phyloP scores from a whole-genome alignment of 2,329 filamentous ascomycete genomes.

The Ophiostoma tasmaniense region DNA sequence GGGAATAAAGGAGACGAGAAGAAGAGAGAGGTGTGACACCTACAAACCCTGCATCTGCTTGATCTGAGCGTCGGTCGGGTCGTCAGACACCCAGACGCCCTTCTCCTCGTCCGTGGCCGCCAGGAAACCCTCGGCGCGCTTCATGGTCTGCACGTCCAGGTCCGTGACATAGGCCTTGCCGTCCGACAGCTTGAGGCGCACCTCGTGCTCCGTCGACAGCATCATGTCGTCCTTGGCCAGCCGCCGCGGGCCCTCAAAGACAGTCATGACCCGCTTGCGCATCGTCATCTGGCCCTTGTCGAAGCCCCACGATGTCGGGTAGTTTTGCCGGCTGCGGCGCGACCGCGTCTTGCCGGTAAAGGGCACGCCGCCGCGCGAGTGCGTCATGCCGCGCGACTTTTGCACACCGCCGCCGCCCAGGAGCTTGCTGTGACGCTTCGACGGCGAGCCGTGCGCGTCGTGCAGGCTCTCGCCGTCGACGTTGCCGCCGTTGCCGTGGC shows the following conservation, averaged over 20 bases:
- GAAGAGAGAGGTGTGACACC: neutral
- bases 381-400: constrained; percentile 65
- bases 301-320: constrained; percentile 89
- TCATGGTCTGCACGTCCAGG: constrained; percentile 81
- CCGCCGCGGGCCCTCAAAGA: constrained; percentile 80
- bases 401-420: constrained; percentile 50
- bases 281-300: constrained; percentile 91
- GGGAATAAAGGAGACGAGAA: neutral
- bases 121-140: constrained; percentile 77
- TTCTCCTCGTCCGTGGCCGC: constrained; percentile 77
- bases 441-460: constrained; percentile 30
- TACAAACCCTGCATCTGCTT: constrained; percentile 39
- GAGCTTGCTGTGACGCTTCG: constrained; percentile 45
- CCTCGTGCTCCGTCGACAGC: constrained; percentile 90
- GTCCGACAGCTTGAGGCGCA: constrained; percentile 71
- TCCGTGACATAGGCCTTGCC: constrained; percentile 81
- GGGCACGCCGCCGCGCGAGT: constrained; percentile 65
- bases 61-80: constrained; percentile 54
- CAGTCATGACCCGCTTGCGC: constrained; percentile 92
- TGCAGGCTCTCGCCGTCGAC: constrained; percentile 44
- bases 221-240: constrained; percentile 99
- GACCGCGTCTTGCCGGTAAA: constrained; percentile 50
- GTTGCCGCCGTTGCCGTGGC: neutral
- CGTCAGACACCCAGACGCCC: constrained; percentile 71
- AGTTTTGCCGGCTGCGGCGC: constrained; percentile 87